Base-by-base conservation (phyloP, 176 grass and related monocot genomes). In the Bothriochloa decipiens region DNA sequence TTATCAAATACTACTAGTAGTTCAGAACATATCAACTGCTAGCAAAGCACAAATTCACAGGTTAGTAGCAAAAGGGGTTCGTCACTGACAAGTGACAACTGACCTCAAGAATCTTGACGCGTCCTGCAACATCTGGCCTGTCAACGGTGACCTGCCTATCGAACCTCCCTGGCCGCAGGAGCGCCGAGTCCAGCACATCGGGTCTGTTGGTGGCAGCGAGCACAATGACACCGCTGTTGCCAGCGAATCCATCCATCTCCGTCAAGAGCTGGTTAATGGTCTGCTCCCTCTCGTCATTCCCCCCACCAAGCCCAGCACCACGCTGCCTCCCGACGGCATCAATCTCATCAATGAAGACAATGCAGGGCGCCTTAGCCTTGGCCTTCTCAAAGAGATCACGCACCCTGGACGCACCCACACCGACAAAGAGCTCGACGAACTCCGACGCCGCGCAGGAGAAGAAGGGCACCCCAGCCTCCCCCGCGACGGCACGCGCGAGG, bases 371-470 rank as follows among this genome's bases (percentile, higher is more conserved):
- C 89, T 98, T 98, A 6, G 96, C 83, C 81, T 95, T 98, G 17
- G 96, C 96, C 91, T 98, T 98, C 89, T 98, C 96, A 77, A 98
- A 98, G 73, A 98, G 85, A 77, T 98, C 96, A 15, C 96, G 76
- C 3, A 98, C 96, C 41, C 96, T 88, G 53, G 96, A 98, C 2
- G 96, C 96, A 12, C 96, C 93, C 0, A 98, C 93, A 26, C 96
- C 96, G 1, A 98, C 96, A 22, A 98, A 98, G 11, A 98, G 89
- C 89, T 98, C 96, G 6, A 98, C 93, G 83, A 98, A 98, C 75
- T 98, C 96, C 0, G 96, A 98, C 0, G 96, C 96, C 0, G 96
- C 96, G 41, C 96, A 98, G 2, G 96, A 98, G 92, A 98, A 98
- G 91, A 98, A 98, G 0, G 95, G 95, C 45, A 98, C 95, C 7